Conservation (phyloP, 1,284 basidiomycete genomes). For the Moesziomyces sp. region DNA sequence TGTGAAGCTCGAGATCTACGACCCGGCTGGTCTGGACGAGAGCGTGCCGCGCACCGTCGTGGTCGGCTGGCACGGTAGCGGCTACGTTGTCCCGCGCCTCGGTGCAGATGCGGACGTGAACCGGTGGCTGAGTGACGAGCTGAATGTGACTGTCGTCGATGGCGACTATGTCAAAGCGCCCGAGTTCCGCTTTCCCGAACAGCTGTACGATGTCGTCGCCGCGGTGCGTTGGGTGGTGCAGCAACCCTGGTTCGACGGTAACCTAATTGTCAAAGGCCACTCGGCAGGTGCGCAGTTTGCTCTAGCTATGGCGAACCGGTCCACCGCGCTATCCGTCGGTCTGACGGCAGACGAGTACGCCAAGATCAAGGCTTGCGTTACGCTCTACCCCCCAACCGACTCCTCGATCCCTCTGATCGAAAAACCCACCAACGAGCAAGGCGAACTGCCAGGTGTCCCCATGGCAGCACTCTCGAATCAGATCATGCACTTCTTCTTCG, state of each 20-base stretch:
- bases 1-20: conserved; percentile 26
- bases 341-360: conserved; percentile 21
- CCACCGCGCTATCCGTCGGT: conserved; percentile 21
- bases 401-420: conserved; percentile 17
- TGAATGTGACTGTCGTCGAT: conserved; percentile 28
- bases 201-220: conserved; percentile 24
- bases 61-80: conserved; percentile 45
- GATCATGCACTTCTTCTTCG: conserved; percentile 41
- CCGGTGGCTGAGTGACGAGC: conserved; percentile 28
- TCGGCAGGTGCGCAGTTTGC: conserved; percentile 37
- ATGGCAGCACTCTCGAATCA: conserved; percentile 26
- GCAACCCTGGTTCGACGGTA: conserved; percentile 39
- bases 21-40: conserved; percentile 2
- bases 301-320: conserved; percentile 8
- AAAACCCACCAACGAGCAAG: conserved; percentile 35
- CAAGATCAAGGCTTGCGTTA: conserved; percentile 31
- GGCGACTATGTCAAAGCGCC: conserved; percentile 43
- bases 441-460: conserved; percentile 20
- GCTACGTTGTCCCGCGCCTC: conserved; percentile 28
- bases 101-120: conserved; percentile 29
- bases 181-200: conserved; percentile 36
- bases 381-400: conserved; percentile 37
- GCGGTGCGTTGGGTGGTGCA: conserved; percentile 27
- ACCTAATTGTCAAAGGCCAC: conserved; percentile 29
- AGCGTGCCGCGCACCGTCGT: conserved; percentile 20